Conservation (phyloP, 192 early-diverging fungal species). For the Coemansia sp. region DNA sequence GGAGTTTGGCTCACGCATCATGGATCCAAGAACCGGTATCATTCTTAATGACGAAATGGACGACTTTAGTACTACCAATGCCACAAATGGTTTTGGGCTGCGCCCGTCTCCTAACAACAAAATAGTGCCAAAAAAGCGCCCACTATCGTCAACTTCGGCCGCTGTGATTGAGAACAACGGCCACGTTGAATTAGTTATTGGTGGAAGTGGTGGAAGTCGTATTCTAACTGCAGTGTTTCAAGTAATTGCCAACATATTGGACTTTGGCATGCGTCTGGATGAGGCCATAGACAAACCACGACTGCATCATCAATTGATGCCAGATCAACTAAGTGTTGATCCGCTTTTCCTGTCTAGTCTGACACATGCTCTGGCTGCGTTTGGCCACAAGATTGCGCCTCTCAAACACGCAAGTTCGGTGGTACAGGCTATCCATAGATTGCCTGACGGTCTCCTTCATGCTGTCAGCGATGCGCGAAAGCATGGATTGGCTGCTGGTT, state of each 20-base stretch:
- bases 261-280: slow-evolving; percentile 65
- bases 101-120: slow-evolving; percentile 81
- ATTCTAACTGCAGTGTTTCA: slow-evolving; percentile 79
- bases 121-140: slow-evolving; percentile 78
- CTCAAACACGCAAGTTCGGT: slow-evolving; percentile 45
- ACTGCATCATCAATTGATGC: slow-evolving; percentile 90
- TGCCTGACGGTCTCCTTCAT: slow-evolving; percentile 46
- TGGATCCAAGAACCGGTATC: slow-evolving; percentile 84
- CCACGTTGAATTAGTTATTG: slow-evolving; percentile 69
- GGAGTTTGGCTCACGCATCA: slow-evolving; percentile 82
- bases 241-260: slow-evolving; percentile 72
- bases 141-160: slow-evolving; percentile 63
- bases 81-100: slow-evolving; percentile 75
- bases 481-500: slow-evolving; percentile 64
- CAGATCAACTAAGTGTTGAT: slow-evolving; percentile 63
- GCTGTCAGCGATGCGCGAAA: slow-evolving; percentile 68
- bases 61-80: slow-evolving; percentile 82
- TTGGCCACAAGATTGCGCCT: slow-evolving; percentile 50
- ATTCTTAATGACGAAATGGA: slow-evolving; percentile 97
- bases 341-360: slow-evolving; percentile 35
- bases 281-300: slow-evolving; percentile 73
- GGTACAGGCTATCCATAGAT: slow-evolving; percentile 58
- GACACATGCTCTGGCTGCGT: slow-evolving; percentile 30
- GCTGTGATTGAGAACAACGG: slow-evolving; percentile 42
- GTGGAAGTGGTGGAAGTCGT: slow-evolving; percentile 85